Conservation (phyloP, 2,329 filamentous ascomycete genomes). For the Ceratocystis eucalypticola region DNA sequence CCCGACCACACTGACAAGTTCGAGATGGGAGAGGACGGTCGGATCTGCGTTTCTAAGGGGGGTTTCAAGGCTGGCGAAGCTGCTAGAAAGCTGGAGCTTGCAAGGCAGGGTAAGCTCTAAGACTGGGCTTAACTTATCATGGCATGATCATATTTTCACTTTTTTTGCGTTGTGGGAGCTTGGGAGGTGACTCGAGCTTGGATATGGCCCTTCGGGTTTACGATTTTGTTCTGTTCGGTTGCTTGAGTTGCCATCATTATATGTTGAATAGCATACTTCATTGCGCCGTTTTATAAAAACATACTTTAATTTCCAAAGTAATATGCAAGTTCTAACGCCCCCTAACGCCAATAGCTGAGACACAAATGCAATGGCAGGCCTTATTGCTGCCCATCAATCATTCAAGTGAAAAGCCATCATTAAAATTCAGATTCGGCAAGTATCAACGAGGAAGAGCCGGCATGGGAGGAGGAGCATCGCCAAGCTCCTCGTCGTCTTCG, state of each 20-base stretch:
- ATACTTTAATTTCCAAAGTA: background rate
- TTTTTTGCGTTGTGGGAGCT: background rate
- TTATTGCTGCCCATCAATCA: background rate
- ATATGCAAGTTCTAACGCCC: conserved; percentile 13
- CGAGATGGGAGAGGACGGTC: conserved; percentile 56
- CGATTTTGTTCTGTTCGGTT: background rate
- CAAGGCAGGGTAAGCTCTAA: conserved; percentile 62
- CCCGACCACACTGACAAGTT: conserved; percentile 64
- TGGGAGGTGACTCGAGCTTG: background rate
- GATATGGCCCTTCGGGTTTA: background rate
- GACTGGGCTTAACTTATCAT: background rate
- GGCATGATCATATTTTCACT: background rate
- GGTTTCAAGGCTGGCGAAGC: conserved; percentile 61
- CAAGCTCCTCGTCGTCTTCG: conserved; percentile 48
- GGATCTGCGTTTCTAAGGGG: conserved; percentile 61
- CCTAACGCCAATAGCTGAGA: conserved; percentile 12
- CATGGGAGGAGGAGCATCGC: conserved; percentile 30
- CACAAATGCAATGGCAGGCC: background rate
- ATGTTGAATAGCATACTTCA: background rate
- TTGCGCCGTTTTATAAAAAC: background rate
- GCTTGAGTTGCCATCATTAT: background rate
- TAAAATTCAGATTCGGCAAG: background rate
- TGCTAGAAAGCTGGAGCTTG: conserved; percentile 62
- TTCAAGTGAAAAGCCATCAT: background rate
- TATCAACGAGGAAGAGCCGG: conserved; percentile 31